Evolutionary conservation across 768 basidiomycete species (phyloP), one percentile per base, ranked within the genome.

Genomic region (Phylloporus arenicola): DNA sequence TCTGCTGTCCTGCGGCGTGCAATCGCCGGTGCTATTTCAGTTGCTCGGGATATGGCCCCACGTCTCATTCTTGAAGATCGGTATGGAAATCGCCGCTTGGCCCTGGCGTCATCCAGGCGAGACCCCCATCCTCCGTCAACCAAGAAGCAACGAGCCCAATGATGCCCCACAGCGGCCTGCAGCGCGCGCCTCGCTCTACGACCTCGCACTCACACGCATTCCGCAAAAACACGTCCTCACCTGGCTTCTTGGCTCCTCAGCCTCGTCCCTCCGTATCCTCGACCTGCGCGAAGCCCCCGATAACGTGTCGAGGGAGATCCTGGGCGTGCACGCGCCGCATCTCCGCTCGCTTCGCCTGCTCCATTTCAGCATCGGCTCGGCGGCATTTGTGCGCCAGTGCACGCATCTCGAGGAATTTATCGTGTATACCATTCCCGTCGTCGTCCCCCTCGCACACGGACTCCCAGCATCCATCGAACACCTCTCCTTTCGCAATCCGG

Each of bases 331-430:
- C 42, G 66, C 68, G 4, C 61, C 66, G 8, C 51, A 55, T n/a
- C 62, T 78, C n/a, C 68, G 70, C 13, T 77, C 76, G 2, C 64
- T 78, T 40, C 72, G 75, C 38, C 50, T 77, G 7, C 66, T 71
- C 54, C 64, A 65, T 22, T 71, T 68, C 58, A 70, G 57, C 54
- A 30, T 42, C 2, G 56, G 67, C 14, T 63, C 70, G 7, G 63
- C 67, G 4, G 57, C 61, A n/a, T 57, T 76, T 27, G 46, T 77
- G 17, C 57, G 54, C 24, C 55, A 59, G 20, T 78, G 75, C 57
- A 65, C 61, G 0, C 62, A 59, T 35, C 66, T 78, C 14, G 59
- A 72, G 48, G 76, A 78, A 47, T 54, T 78, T 12, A 51, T 72
- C 14, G 42, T 77, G 16, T 43, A 19, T 31, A 71, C 64, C 37